Evolutionary conservation across 2,329 filamentous ascomycete species (phyloP).

Genomic region (Leptographium radiaticola): DNA sequence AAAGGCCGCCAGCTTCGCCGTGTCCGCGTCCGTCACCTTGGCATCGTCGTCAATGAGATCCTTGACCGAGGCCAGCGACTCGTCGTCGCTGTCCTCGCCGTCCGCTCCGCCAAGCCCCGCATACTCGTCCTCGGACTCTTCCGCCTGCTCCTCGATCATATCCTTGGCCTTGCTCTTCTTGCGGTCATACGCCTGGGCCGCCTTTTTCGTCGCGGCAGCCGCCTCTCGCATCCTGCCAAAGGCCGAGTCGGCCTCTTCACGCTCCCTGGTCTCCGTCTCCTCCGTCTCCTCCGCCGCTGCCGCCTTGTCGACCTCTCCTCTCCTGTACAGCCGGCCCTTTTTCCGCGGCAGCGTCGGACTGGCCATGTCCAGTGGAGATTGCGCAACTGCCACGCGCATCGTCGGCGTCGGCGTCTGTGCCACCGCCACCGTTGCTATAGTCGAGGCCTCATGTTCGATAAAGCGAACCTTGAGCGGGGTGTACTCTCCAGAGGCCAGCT

Average conservation of each 20-base stretch:
- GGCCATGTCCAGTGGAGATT: conserved; percentile 13
- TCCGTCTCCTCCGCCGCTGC: conserved; percentile 20
- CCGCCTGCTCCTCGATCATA: conserved; percentile 84
- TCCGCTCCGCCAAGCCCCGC: conserved; percentile 82
- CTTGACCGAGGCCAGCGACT: conserved; percentile 57
- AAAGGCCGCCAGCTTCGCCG: conserved; percentile 70
- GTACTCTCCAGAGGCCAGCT: conserved; percentile 60
- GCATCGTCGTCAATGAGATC: conserved; percentile 85
- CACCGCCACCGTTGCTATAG: conserved; percentile 54
- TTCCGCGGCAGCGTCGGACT: conserved; percentile 26
- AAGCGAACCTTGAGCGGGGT: conserved; percentile 61
- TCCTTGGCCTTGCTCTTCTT: conserved; percentile 78
- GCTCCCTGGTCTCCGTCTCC: conserved; percentile 12
- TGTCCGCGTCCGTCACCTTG: conserved; percentile 62
- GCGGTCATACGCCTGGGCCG: conserved; percentile 47
- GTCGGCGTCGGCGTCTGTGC: conserved; percentile 9
- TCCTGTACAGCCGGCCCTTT: conserved; percentile 42
- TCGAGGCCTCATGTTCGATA: conserved; percentile 50
- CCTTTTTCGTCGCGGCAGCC: conserved; percentile 20
- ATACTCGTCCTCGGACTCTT: conserved; percentile 97
- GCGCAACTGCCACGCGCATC: not conserved
- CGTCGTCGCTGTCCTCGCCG: conserved; percentile 71
- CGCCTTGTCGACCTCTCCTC: conserved; percentile 22
- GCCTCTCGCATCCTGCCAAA: conserved; percentile 21
- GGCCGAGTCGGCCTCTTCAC: conserved; percentile 7